Percentiles rank a stretch among this genome's conserved stretches.
Conservation (phyloP, 352 stramenopile species). For the Pythium plurisporium region DNA sequence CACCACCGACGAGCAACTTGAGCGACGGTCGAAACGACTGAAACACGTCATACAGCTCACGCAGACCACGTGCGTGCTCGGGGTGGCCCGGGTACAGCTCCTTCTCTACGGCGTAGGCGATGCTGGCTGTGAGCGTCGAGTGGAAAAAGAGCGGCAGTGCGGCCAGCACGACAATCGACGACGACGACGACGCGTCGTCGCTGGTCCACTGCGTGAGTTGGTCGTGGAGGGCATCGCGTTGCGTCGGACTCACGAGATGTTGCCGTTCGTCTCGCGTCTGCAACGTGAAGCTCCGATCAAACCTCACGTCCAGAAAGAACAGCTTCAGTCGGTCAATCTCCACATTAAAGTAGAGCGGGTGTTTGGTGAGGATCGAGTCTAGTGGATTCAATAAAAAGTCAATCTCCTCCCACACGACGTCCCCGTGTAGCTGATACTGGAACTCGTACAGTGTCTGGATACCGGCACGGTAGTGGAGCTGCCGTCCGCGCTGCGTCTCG, state of each 20-base stretch:
- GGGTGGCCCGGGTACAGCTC: slow-evolving; percentile 59
- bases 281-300: slow-evolving; percentile 50
- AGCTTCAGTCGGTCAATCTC: slow-evolving; percentile 43
- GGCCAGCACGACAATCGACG: slow-evolving; percentile 45
- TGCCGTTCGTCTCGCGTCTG: not conserved
- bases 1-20: slow-evolving; percentile 48
- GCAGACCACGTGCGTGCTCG: slow-evolving; percentile 27
- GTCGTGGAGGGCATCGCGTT: slow-evolving; percentile 17
- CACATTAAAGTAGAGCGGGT: slow-evolving; percentile 42
- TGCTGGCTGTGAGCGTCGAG: slow-evolving; percentile 37
- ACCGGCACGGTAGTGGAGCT: slow-evolving; percentile 53
- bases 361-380: slow-evolving; percentile 26
- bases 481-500: slow-evolving; percentile 21
- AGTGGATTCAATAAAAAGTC: slow-evolving; percentile 43
- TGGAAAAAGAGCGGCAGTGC: slow-evolving; percentile 71
- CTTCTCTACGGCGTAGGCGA: slow-evolving; percentile 50
- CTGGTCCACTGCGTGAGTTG: slow-evolving; percentile 9
- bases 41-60: slow-evolving; percentile 38
- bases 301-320: slow-evolving; percentile 59
- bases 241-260: slow-evolving; percentile 30
- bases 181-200: slow-evolving; percentile 12
- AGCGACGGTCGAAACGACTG: slow-evolving; percentile 2
- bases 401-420: slow-evolving; percentile 33
- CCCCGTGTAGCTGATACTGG: slow-evolving; percentile 54
- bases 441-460: slow-evolving; percentile 65